Percentiles rank a stretch among this genome's conserved stretches.
Evolutionary conservation across 139 green algal species (phyloP).

Genomic region (Chlamydomonas applanata): DNA sequence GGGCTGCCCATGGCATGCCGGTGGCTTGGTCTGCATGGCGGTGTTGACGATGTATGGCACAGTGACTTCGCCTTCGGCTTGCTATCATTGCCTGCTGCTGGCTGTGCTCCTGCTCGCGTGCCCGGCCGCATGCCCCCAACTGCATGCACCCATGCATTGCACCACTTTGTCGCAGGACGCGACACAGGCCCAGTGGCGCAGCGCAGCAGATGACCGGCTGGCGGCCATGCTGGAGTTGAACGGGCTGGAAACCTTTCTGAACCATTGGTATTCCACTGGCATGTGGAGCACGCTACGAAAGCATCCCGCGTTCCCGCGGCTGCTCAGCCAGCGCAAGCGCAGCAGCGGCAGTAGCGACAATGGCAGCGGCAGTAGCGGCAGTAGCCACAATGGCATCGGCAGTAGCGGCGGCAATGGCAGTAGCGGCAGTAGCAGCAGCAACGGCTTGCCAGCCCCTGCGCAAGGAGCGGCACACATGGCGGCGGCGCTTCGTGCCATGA

Average conservation of each 20-base stretch:
- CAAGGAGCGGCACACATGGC: constrained; percentile 18
- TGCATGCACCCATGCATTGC: too few relatives aligned
- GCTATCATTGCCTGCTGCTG: neutral
- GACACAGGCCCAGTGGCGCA: constrained; percentile 31
- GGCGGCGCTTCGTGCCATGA: constrained; percentile 45
- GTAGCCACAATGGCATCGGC: too few relatives aligned
- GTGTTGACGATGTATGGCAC: too few relatives aligned
- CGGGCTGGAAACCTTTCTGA: constrained; percentile 56
- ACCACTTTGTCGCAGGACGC: constrained; percentile 18
- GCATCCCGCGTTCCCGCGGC: constrained; percentile 41
- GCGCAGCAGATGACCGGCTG: constrained; percentile 46
- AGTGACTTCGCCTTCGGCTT: neutral
- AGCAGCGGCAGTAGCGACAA: too few relatives aligned
- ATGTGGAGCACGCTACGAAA: constrained; percentile 63
- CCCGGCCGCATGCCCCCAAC: neutral
- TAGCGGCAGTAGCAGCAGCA: too few relatives aligned
- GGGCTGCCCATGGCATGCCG: too few relatives aligned
- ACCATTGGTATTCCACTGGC: constrained; percentile 68
- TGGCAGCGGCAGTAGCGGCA: too few relatives aligned
- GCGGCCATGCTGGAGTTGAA: constrained; percentile 32
- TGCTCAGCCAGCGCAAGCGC: constrained; percentile 25
- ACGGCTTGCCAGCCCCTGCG: neutral
- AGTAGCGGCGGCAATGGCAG: too few relatives aligned
- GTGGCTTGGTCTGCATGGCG: too few relatives aligned
- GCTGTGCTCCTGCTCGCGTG: constrained; percentile 2